Base-by-base conservation (phyloP, 768 basidiomycete genomes). In the Hericium erinaceus region DNA sequence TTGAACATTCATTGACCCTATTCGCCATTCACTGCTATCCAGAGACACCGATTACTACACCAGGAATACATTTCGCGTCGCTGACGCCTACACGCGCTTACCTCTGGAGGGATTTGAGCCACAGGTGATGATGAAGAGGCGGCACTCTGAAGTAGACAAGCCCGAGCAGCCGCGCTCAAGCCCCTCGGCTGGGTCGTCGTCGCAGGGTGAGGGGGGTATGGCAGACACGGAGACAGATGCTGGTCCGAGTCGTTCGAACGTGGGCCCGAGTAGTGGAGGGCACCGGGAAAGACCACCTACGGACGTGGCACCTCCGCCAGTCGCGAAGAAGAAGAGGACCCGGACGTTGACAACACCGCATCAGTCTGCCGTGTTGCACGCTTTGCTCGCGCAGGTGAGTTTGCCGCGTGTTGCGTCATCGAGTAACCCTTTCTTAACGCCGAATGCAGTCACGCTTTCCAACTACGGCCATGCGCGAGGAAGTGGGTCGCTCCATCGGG, bases 401-500 rank as follows among this genome's bases (percentile, higher is more conserved):
- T 38, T 22, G 57, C 57, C 56, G 55, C 60, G 55, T 61, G 63
- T 7, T 40, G 10, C 6, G 39, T n/a, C 13, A 15, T 7, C 12
- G 52, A 16, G 33, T 8, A 7, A 59, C 39, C 39, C 2, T 33
- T 41, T n/a, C 18, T 38, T 46, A 49, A 16, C 18, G 33, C 55
- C 4, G 13, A 28, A 12, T 39, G 9, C 55, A 94, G 91, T 93
- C 92, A 53, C 87, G 89, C 39, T 93, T 94, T 70, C 91, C 91
- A 4, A 88, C 89, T 2, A 92, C 91, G 2, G 84, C 87, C 10
- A 83, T 88, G 80, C 82, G 91, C 52, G 92, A 93, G 71, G 87
- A 92, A 61, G 90, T 93, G 26, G 91, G 92, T 8, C 82, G 86
- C 22, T 78, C 87, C 39, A 93, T 93, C 63, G 91, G 90, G n/a